These are phyloP conservation scores for Tagetes patula DNA, from an alignment of 129 eudicot species.

Conservation along the genomic window DNA sequence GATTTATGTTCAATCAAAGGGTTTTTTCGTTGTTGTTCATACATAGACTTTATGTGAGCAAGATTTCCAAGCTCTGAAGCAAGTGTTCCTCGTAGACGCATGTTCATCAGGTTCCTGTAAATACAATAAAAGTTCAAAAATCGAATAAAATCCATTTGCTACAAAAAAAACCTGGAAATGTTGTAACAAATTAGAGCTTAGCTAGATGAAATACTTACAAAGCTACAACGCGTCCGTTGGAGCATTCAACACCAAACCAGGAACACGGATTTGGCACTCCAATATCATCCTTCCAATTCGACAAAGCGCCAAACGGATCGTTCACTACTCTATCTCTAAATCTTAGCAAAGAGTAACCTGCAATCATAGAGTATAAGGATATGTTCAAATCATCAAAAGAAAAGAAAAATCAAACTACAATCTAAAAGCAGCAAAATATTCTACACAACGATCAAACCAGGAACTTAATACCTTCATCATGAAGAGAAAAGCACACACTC, in stretches of 20 bases:
- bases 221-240: constrained; percentile 49
- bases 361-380: constrained; percentile 6
- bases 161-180: constrained; percentile 2
- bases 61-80: constrained; percentile 63
- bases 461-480: constrained; percentile 52
- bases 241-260: constrained; percentile 70
- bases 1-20: not conserved
- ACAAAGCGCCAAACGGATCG: constrained; percentile 77
- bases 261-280: constrained; percentile 62
- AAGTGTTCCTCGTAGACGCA: constrained; percentile 74
- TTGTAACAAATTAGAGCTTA: not conserved
- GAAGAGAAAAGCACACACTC: constrained; percentile 38
- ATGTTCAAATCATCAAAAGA: not conserved
- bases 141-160: not conserved
- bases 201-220: constrained; percentile 50
- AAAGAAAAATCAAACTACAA: constrained; percentile 3
- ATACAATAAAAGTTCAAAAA: constrained; percentile 8
- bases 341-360: constrained; percentile 62
- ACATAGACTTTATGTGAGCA: constrained; percentile 67
- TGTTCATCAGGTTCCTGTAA: constrained; percentile 63
- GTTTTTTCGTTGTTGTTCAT: constrained; percentile 25
- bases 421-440: not conserved
- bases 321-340: constrained; percentile 59
- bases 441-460: not conserved
- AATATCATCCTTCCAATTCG: constrained; percentile 60